Conservation (phyloP, 331 rosid genomes). For the Phaseolus coccineus region DNA sequence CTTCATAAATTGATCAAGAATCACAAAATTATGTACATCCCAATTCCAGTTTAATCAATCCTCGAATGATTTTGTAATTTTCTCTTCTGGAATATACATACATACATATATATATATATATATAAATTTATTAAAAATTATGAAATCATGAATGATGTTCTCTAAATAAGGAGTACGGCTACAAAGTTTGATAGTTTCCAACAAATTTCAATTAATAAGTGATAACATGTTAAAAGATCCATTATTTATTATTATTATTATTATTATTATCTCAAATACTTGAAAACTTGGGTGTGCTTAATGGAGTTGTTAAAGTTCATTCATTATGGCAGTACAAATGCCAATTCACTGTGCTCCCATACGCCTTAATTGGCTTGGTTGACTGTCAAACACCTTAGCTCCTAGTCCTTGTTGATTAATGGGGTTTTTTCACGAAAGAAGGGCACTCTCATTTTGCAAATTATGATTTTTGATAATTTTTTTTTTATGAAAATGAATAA, state of each 20-base stretch:
- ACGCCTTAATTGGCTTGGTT: constrained; percentile 29
- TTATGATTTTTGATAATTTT: too few relatives aligned
- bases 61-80: not conserved
- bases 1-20: not conserved
- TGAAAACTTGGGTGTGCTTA: constrained; percentile 12
- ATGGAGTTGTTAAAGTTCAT: constrained; percentile 30
- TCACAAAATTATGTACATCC: not conserved
- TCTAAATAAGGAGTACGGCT: too few relatives aligned
- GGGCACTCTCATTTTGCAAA: too few relatives aligned
- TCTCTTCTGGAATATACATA: too few relatives aligned
- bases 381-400: constrained; percentile 27
- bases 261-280: not conserved
- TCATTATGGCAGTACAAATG: constrained; percentile 35
- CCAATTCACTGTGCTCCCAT: constrained; percentile 25
- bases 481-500: too few relatives aligned
- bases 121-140: too few relatives aligned
- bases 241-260: not conserved
- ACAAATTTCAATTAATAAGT: too few relatives aligned
- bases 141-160: too few relatives aligned
- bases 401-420: constrained; percentile 21
- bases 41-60: not conserved
- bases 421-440: too few relatives aligned
- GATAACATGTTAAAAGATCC: not conserved
- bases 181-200: too few relatives aligned
- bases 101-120: too few relatives aligned